phyloP scores from a whole-genome alignment of 2,329 filamentous ascomycete species.

The Fusarium praegraminearum region DNA sequence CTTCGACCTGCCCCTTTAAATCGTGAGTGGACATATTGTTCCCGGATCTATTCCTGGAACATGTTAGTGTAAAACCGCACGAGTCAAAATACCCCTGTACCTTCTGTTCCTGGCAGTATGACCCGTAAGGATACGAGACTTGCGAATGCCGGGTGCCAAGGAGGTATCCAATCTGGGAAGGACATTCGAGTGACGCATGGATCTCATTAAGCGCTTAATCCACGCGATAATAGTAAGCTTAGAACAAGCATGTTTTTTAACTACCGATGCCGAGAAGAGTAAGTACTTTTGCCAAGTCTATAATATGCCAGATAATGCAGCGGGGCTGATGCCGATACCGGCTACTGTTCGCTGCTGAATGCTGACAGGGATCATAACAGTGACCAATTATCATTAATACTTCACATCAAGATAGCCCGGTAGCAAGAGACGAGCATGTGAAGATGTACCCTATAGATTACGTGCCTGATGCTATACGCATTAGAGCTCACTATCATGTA shows the following conservation, averaged over 20 bases:
- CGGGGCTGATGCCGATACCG: background rate
- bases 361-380: background rate
- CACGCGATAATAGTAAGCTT: background rate
- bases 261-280: background rate
- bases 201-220: background rate
- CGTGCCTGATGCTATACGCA: no score
- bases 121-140: slow-evolving; percentile 19
- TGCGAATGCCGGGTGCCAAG: background rate
- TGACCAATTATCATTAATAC: background rate
- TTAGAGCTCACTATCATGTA: no score
- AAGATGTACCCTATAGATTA: no score
- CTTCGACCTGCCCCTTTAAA: slow-evolving; percentile 22
- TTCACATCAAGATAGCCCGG: no score
- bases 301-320: background rate
- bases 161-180: background rate
- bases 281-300: background rate
- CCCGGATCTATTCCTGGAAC: background rate
- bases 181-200: background rate
- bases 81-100: background rate
- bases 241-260: background rate
- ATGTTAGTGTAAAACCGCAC: slow-evolving; percentile 3
- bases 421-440: no score
- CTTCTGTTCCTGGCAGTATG: slow-evolving; percentile 14
- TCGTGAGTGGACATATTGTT: background rate
- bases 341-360: background rate